Conservation (phyloP, 164 flowering plant species). For the Aristolochia fimbriata region DNA sequence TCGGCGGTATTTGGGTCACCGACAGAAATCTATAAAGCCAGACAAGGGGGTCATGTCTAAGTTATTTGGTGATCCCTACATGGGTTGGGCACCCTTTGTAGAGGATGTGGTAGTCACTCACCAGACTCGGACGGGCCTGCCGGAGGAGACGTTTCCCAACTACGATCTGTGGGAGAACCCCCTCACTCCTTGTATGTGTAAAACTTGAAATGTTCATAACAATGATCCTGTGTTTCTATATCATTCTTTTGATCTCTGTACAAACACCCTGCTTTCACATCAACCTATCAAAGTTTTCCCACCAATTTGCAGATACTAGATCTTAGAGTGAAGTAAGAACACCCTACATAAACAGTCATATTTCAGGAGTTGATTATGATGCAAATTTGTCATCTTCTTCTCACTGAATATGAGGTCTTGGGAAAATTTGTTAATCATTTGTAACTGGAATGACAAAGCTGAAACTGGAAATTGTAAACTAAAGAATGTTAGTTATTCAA, state of each 20-base stretch:
- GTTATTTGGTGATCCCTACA: conserved; percentile 96
- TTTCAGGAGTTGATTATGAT: too few relatives aligned
- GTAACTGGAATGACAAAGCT: too few relatives aligned
- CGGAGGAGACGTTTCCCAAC: conserved; percentile 92
- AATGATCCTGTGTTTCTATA: neutral
- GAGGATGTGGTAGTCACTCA: conserved; percentile 88
- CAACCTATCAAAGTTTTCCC: too few relatives aligned
- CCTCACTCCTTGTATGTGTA: conserved; percentile 97
- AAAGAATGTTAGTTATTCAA: too few relatives aligned
- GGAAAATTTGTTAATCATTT: too few relatives aligned
- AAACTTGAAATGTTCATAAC: conserved; percentile 29
- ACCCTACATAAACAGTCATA: too few relatives aligned
- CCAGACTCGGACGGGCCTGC: conserved; percentile 89
- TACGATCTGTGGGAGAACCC: conserved; percentile 99
- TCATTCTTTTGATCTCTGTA: neutral
- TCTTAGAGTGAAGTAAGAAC: too few relatives aligned
- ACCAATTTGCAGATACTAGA: too few relatives aligned
- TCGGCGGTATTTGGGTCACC: conserved; percentile 90
- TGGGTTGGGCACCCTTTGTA: conserved; percentile 94
- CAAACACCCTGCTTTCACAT: too few relatives aligned
- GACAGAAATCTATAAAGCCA: conserved; percentile 84
- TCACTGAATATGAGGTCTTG: too few relatives aligned
- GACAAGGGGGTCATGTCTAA: conserved; percentile 99
- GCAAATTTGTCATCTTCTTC: too few relatives aligned
- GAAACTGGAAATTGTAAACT: too few relatives aligned